A percentile compares a stretch with the other conserved stretches of the same genome.
phyloP scores from a whole-genome alignment of 2,329 filamentous ascomycete genomes.

The Alternaria brassicicola region DNA sequence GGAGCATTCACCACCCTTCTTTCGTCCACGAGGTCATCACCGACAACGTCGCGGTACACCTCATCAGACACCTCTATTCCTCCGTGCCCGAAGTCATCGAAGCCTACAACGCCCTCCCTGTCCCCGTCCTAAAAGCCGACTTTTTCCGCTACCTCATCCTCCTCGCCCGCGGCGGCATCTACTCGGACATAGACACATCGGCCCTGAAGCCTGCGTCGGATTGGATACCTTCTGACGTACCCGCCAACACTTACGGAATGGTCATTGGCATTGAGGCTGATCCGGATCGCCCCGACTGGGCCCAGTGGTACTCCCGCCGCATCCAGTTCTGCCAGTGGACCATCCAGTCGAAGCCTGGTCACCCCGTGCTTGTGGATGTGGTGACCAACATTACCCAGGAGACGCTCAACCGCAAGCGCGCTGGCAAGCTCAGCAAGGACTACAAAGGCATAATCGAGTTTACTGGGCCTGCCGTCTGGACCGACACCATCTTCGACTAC shows the following conservation, averaged over 20 bases:
- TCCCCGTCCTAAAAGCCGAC: slow-evolving; percentile 65
- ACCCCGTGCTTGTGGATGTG: slow-evolving; percentile 87
- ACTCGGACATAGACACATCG: slow-evolving; percentile 82
- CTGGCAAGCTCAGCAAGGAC: slow-evolving; percentile 67
- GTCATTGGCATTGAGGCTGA: slow-evolving; percentile 97
- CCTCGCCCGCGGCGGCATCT: slow-evolving; percentile 79
- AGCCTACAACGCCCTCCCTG: slow-evolving; percentile 56
- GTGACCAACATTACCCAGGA: slow-evolving; percentile 85
- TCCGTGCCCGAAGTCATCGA: slow-evolving; percentile 61
- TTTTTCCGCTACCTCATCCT: slow-evolving; percentile 74
- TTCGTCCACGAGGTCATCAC: slow-evolving; percentile 98
- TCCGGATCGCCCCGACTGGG: slow-evolving; percentile 90
- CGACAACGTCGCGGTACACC: slow-evolving; percentile 80
- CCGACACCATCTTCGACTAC: slow-evolving; percentile 87
- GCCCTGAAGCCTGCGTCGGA: slow-evolving; percentile 82
- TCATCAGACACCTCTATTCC: slow-evolving; percentile 86
- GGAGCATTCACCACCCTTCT: slow-evolving; percentile 83
- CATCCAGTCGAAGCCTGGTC: slow-evolving; percentile 92
- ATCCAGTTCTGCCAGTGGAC: slow-evolving; percentile 99
- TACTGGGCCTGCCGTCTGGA: slow-evolving; percentile 94
- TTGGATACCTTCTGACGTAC: slow-evolving; percentile 83
- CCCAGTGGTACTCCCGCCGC: slow-evolving; percentile 91
- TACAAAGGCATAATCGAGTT: slow-evolving; percentile 87
- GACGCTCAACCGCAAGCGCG: slow-evolving; percentile 73
- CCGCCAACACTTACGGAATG: slow-evolving; percentile 78